Conservation (phyloP, 1,284 basidiomycete species). For the Cystobasidiaceae sp. region DNA sequence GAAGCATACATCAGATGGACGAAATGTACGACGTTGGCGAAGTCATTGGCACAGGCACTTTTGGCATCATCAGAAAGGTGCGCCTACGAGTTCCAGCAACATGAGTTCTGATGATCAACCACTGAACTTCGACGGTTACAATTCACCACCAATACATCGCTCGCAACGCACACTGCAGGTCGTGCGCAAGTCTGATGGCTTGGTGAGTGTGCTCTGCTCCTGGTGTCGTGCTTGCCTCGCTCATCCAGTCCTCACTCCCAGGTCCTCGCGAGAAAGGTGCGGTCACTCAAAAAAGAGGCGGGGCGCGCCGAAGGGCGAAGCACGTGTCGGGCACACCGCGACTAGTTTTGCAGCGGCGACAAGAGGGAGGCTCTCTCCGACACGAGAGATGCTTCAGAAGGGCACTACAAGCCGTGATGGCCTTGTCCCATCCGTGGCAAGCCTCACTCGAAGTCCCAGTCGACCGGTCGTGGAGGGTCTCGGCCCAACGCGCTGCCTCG, state of each 20-base stretch:
- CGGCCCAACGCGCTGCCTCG: no score
- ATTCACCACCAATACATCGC: not conserved
- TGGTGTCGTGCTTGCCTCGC: not conserved
- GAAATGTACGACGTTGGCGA: slow-evolving; percentile 74
- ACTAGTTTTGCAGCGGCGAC: slow-evolving; percentile 1
- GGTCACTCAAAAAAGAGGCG: not conserved
- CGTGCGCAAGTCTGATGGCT: slow-evolving; percentile 71
- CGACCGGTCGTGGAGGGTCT: no score
- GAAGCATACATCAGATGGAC: slow-evolving; percentile 22
- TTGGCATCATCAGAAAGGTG: slow-evolving; percentile 95
- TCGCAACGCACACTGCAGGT: no score
- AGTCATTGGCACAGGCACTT: slow-evolving; percentile 93
- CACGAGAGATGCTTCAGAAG: no score
- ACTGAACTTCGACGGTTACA: not conserved
- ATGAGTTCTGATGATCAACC: no score
- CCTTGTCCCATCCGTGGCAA: no score
- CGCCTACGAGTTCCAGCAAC: slow-evolving; percentile 51
- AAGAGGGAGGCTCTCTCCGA: not conserved
- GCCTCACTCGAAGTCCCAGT: no score
- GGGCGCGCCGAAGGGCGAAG: not conserved
- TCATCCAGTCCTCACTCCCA: not conserved
- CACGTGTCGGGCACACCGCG: not conserved
- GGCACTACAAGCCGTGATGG: no score
- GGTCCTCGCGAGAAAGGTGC: slow-evolving; percentile 15
- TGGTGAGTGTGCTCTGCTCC: slow-evolving; percentile 51